Evolutionary conservation across 306 rosid species (phyloP).

Genomic region (Prunus campanulata): DNA sequence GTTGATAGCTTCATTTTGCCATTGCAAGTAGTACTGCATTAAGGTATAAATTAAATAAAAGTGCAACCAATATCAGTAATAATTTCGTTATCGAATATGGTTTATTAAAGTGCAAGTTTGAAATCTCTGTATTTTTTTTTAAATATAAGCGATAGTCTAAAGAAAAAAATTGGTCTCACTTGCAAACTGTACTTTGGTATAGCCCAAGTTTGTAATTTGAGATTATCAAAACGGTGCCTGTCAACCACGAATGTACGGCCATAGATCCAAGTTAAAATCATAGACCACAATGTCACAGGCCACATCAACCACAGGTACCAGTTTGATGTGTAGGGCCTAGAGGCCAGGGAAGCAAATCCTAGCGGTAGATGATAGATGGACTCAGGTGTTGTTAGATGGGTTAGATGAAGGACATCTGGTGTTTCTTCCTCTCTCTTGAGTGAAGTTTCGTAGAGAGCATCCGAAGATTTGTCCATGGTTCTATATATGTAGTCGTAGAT

Average conservation of each 20-base stretch:
- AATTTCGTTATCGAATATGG: not conserved
- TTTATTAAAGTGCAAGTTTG: not conserved
- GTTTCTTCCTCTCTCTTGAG: constrained; percentile 33
- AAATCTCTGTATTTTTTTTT: not conserved
- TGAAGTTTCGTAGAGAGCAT: constrained; percentile 34
- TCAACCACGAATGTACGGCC: constrained; percentile 34
- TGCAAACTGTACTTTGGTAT: constrained; percentile 30
- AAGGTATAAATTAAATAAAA: not conserved
- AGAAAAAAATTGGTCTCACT: constrained; percentile 1
- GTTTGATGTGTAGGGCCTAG: constrained; percentile 44
- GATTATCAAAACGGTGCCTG: constrained; percentile 18
- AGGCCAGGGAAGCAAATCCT: constrained; percentile 57
- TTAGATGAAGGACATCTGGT: constrained; percentile 47
- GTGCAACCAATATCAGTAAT: not conserved
- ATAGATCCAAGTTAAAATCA: constrained; percentile 20
- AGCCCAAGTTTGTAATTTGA: constrained; percentile 39
- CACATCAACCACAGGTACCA: constrained; percentile 61
- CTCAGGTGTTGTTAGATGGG: constrained; percentile 52
- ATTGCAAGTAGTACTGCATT: constrained; percentile 23
- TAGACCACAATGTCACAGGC: constrained; percentile 52
- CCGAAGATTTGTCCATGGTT: constrained; percentile 47
- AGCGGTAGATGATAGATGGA: constrained; percentile 53
- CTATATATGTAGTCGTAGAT: constrained; percentile 55
- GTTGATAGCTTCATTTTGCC: constrained; percentile 29
- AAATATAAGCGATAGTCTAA: no score